Evolutionary conservation across 2,329 filamentous ascomycete species (phyloP).

Genomic region (Fusarium keratoplasticum): DNA sequence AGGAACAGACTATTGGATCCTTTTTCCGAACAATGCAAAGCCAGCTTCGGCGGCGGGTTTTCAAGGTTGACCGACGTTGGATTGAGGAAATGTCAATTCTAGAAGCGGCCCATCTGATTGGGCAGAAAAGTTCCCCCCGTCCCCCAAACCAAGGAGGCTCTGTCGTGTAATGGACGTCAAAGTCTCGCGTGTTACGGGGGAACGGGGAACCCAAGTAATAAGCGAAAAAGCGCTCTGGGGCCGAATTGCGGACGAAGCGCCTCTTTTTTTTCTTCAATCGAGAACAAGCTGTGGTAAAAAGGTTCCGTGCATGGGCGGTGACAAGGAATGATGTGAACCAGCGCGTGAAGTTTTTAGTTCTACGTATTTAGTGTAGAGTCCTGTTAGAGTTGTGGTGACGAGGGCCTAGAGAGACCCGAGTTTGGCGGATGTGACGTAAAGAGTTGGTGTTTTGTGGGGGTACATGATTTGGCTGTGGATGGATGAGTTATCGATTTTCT

Average conservation of each 20-base stretch:
- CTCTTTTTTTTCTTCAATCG: not conserved
- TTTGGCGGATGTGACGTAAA: not conserved
- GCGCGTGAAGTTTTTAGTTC: not conserved
- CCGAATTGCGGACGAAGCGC: too few species aligned
- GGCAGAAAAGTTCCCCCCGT: conserved; percentile 46
- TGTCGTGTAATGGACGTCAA: not conserved
- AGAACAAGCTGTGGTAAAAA: conserved; percentile 10
- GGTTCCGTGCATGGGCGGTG: conserved; percentile 28
- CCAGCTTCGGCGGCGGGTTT: too few species aligned
- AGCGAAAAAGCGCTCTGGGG: not conserved
- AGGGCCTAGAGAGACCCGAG: not conserved
- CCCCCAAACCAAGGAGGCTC: conserved; percentile 14
- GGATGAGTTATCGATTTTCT: not conserved
- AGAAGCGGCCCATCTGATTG: conserved; percentile 38
- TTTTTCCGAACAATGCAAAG: not conserved
- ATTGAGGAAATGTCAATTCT: not conserved
- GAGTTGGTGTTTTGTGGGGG: not conserved
- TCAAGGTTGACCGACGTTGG: conserved; percentile 10
- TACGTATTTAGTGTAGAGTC: not conserved
- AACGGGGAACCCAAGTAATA: not conserved
- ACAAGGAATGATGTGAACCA: not conserved
- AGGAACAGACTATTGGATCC: not conserved
- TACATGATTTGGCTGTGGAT: not conserved
- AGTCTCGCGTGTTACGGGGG: not conserved
- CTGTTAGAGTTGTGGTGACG: not conserved